Base-by-base conservation (phyloP, 805 yeast species). In the Saturnispora ahearnii region DNA sequence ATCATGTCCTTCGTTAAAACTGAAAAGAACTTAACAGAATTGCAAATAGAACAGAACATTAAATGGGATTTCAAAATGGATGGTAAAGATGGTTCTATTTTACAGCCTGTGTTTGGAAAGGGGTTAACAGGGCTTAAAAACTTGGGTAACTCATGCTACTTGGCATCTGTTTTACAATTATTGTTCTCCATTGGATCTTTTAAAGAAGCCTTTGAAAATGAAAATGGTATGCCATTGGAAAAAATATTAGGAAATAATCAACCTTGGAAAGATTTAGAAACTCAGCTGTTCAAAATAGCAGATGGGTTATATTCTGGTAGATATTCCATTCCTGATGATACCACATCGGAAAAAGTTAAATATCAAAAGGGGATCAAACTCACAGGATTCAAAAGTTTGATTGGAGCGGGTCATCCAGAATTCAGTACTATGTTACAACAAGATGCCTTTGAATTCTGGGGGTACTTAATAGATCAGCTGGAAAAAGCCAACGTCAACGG, bases 11-110 rank as follows among this genome's bases (percentile, higher is more conserved):
- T 69, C 22, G 69, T 70, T 18, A 87, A 90, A 57, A 88, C 95
- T 1, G 99, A 93, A 64, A 91, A 90, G 68, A 82, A 84, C 29
- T 70, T 93, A 59, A 78, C 90, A 2, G 99, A 93, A 64, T 68
- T 93, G 54, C 96, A 93, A 67, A 77, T 93, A 49, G 97, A 90
- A 62, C 97, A 90, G 62, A 93, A 93, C 63, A 61, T 88, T 66
- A 84, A 83, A 57, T 93, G 97, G 96, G 95, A 91, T 55, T 93
- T 93, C 67, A 79, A 81, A 53, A 78, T 90, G 78, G 81, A 81
- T 13, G 81, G 82, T 46, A 77, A 80, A 1, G 71, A 79, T 53
- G 96, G 96, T 34, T 77, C 75, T 42, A 74, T 74, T 44, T 68
- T 85, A 48, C 59, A 64, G 11, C 87, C 87, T 2, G 69, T 91